Evolutionary conservation across 1,284 basidiomycete species (phyloP), one percentile per base, ranked within the genome.

Genomic region (Kalmanozyma brasiliensis): DNA sequence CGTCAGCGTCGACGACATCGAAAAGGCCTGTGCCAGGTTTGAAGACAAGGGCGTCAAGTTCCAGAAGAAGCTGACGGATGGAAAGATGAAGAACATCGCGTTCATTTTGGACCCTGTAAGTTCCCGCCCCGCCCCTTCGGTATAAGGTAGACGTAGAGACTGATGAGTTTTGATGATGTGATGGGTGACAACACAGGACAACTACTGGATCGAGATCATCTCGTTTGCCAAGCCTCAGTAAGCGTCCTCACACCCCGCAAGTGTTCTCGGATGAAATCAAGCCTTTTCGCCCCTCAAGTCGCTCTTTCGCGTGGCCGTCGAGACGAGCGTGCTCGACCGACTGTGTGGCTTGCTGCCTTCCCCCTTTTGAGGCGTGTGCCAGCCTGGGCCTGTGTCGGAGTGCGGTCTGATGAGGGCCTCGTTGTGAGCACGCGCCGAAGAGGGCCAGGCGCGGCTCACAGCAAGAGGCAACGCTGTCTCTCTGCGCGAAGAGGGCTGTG

Each of bases 51-150:
- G 90, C 7, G 93, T 95, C 36, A 84, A 85, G 49, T 97, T 95
- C 85, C 91, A 94, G 87, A 97, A 96, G 86, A 87, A 87, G 60
- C 89, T 89, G 36, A 88, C 86, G 5, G 93, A 95, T 53, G 93
- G 93, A 7, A 89, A 86, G 81, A 94, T 96, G 91, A 88, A 84
- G 82, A 80, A 73, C 46, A 91, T 93, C 65, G 93, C 93, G 2
- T 95, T 96, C 82, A 89, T 93, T 76, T 84, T 92, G 82, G 93
- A 94, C 83, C 92, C 92, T 23, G 71, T 71, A 58, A 40, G 67
- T 71, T 14, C 29, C n/a, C n/a, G n/a, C n/a, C n/a, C n/a, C n/a
- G 14, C 23, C n/a, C 19, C 7, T n/a, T 26, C 8, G 23, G 23
- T 20, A 26, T 13, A 23, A 22, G 32, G 22, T 30, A 13, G 23